Conservation (phyloP, 768 basidiomycete species). For the Phlebiopsis flavidoalba region DNA sequence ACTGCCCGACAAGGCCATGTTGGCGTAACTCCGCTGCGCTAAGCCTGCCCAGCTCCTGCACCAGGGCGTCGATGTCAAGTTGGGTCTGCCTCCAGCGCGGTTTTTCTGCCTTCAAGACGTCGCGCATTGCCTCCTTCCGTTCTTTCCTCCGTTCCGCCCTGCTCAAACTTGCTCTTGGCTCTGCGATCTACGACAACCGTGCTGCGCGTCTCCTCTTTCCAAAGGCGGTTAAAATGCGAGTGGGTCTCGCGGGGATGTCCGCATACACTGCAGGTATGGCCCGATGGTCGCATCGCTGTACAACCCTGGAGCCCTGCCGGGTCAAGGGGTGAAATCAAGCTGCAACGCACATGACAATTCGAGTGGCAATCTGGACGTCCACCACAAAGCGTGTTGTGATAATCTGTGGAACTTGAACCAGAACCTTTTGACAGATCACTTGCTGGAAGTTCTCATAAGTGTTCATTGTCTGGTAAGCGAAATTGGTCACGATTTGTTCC, state of each 20-base stretch:
- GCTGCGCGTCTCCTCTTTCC: constrained; percentile 8
- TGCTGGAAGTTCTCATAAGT: neutral
- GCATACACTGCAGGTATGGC: constrained; percentile 12
- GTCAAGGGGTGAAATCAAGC: neutral
- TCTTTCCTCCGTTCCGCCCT: constrained; percentile 10
- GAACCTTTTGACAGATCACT: neutral
- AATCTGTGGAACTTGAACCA: neutral
- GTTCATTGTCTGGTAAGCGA: neutral
- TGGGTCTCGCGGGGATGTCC: constrained; percentile 13
- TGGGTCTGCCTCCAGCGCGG: neutral
- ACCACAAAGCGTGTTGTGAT: neutral
- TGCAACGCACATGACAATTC: constrained; percentile 15
- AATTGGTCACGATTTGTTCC: neutral
- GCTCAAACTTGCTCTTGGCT: constrained; percentile 14
- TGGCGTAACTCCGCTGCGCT: neutral
- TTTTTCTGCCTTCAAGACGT: neutral
- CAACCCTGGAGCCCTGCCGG: neutral
- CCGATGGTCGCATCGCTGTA: neutral
- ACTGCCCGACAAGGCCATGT: neutral
- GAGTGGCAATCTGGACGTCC: neutral
- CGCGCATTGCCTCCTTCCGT: neutral
- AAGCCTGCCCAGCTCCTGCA: neutral
- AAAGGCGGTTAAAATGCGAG: constrained; percentile 13
- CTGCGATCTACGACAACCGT: constrained; percentile 10
- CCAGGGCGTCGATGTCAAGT: neutral